A percentile compares a stretch with the other conserved stretches of the same genome.
Evolutionary conservation across 2,329 filamentous ascomycete species (phyloP).

Genomic region (Trichoderma afroharzianum): DNA sequence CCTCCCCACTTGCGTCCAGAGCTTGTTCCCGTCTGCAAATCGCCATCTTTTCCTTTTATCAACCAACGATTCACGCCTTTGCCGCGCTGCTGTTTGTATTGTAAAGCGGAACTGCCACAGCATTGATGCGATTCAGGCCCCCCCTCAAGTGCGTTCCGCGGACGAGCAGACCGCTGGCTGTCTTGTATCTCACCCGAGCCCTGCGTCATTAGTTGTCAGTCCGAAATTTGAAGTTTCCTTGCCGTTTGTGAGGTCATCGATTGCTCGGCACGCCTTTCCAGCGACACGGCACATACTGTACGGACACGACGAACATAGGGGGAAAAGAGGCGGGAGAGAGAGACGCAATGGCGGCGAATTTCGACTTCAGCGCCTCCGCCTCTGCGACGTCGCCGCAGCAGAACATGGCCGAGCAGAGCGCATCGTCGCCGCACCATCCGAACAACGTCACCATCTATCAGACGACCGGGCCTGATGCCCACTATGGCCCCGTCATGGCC

Average conservation of each 20-base stretch:
- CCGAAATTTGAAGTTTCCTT: background rate
- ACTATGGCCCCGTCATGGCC: conserved; percentile 34
- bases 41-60: conserved; percentile 3
- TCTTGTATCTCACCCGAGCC: background rate
- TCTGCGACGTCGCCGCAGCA: conserved; percentile 22
- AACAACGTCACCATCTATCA: conserved; percentile 38
- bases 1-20: conserved; percentile 7
- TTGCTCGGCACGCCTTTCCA: background rate
- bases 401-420: conserved; percentile 19
- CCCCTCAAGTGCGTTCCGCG: conserved; percentile 4
- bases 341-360: conserved; percentile 17
- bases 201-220: background rate
- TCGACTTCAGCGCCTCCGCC: conserved; percentile 26
- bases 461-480: conserved; percentile 38
- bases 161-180: conserved; percentile 7
- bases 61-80: background rate
- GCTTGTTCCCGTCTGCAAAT: conserved; percentile 8
- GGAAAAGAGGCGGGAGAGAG: background rate
- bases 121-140: conserved; percentile 14
- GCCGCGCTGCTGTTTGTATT: background rate
- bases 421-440: conserved; percentile 23
- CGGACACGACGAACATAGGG: background rate
- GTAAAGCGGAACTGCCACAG: background rate
- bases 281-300: background rate
- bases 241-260: background rate